A percentile compares a stretch with the other conserved stretches of the same genome.
Conservation (phyloP, 129 eudicot genomes). For the Silybum marianum region DNA sequence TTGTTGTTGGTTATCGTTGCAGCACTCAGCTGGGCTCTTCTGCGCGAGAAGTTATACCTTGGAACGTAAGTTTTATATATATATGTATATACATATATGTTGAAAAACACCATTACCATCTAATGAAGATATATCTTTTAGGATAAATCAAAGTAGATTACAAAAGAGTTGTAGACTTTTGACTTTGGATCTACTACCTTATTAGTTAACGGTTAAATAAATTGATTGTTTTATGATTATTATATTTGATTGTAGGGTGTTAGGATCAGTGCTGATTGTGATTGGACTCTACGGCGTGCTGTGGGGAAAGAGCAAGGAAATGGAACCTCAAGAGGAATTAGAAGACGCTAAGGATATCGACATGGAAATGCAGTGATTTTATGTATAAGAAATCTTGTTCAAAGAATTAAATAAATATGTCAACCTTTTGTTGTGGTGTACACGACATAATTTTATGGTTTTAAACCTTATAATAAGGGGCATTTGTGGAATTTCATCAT, state of each 20-base stretch:
- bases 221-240: background rate
- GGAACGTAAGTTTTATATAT: conserved; percentile 80
- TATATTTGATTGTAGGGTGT: conserved; percentile 1
- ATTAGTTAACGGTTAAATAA: background rate
- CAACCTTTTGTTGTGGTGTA: no score
- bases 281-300: conserved; percentile 15
- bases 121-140: background rate
- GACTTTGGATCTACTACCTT: background rate
- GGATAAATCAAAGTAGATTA: background rate
- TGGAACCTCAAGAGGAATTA: background rate
- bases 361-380: background rate
- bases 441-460: no score
- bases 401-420: no score
- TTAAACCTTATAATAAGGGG: no score
- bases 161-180: background rate
- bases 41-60: conserved; percentile 58
- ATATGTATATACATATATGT: no score
- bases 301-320: conserved; percentile 18
- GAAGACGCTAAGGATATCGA: background rate
- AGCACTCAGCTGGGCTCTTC: conserved; percentile 71
- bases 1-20: conserved; percentile 71
- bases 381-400: no score
- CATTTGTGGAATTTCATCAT: no score
- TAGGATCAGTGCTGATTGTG: conserved; percentile 14
- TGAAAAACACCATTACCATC: background rate